phyloP scores from a whole-genome alignment of 2,329 filamentous ascomycete species.

The Aschersonia sp. region DNA sequence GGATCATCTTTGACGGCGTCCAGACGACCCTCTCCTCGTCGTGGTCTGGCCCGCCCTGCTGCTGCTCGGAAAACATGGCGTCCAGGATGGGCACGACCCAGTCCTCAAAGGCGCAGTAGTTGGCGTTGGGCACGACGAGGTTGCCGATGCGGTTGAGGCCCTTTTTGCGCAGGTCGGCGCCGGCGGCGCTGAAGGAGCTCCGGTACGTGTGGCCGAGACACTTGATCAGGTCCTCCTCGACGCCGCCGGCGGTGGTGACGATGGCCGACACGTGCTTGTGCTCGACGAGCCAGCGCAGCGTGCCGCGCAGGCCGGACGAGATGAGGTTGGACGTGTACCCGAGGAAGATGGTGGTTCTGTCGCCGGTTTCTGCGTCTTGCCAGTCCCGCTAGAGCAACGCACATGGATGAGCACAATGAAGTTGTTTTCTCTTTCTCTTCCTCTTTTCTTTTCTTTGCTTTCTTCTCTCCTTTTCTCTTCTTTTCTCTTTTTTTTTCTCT shows the following conservation, averaged over 20 bases:
- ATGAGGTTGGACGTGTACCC: conserved; percentile 97
- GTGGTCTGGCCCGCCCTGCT: conserved; percentile 42
- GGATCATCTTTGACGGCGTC: conserved; percentile 89
- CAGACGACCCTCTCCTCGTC: conserved; percentile 60
- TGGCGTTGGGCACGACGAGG: conserved; percentile 86
- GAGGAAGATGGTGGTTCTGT: conserved; percentile 83
- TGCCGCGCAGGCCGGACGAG: conserved; percentile 84
- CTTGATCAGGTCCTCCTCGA: conserved; percentile 98
- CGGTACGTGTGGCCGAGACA: conserved; percentile 91
- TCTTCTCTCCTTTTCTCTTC: not conserved
- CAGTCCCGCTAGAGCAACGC: conserved; percentile 47
- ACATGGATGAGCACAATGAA: too few species aligned
- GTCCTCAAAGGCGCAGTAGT: conserved; percentile 92
- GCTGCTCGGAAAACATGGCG: conserved; percentile 79
- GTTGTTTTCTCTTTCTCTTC: not conserved
- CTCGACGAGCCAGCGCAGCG: conserved; percentile 81
- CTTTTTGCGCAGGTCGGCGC: conserved; percentile 63
- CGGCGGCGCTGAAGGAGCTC: conserved; percentile 65
- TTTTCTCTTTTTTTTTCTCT: too few species aligned
- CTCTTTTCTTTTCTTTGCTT: not conserved
- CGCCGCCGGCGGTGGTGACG: conserved; percentile 86
- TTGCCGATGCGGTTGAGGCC: conserved; percentile 96
- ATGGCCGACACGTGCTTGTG: conserved; percentile 86
- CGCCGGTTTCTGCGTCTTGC: conserved; percentile 63
- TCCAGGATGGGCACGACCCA: conserved; percentile 96